Conservation (phyloP, 2,329 filamentous ascomycete genomes). For the Chrysosporium keratinophilum region DNA sequence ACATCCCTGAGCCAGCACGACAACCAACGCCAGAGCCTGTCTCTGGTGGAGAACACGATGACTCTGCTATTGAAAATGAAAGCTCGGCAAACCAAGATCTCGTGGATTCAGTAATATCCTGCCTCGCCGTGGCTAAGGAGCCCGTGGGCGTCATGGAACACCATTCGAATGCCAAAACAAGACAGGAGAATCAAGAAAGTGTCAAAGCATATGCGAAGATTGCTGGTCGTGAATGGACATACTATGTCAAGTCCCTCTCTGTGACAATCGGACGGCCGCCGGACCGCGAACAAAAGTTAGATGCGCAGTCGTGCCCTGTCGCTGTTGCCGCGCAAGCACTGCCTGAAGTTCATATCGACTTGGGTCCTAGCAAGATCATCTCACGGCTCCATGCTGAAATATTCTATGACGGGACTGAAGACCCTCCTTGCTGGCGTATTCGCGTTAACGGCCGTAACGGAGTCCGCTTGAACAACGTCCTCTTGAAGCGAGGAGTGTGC, state of each 20-base stretch:
- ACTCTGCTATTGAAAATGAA: constrained; percentile 35
- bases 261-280: constrained; percentile 43
- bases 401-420: constrained; percentile 57
- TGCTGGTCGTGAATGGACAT: constrained; percentile 43
- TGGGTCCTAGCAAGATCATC: constrained; percentile 73
- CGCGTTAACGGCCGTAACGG: constrained; percentile 86
- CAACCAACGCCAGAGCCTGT: constrained; percentile 28
- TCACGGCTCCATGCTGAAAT: constrained; percentile 68
- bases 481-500: constrained; percentile 56
- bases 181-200: constrained; percentile 35
- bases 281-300: constrained; percentile 35
- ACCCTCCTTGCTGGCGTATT: constrained; percentile 62
- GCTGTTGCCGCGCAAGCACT: constrained; percentile 35
- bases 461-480: constrained; percentile 66
- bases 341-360: constrained; percentile 66
- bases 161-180: constrained; percentile 37
- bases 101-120: constrained; percentile 40
- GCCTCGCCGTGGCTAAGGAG: constrained; percentile 35
- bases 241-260: constrained; percentile 41
- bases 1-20: constrained; percentile 22
- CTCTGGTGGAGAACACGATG: constrained; percentile 32
- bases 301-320: constrained; percentile 40
- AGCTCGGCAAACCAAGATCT: constrained; percentile 35
- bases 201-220: constrained; percentile 44
- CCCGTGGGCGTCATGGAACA: constrained; percentile 36